Evolutionary conservation across 257 asterid genomes (phyloP).

Genomic region (Nicotiana otophora): DNA sequence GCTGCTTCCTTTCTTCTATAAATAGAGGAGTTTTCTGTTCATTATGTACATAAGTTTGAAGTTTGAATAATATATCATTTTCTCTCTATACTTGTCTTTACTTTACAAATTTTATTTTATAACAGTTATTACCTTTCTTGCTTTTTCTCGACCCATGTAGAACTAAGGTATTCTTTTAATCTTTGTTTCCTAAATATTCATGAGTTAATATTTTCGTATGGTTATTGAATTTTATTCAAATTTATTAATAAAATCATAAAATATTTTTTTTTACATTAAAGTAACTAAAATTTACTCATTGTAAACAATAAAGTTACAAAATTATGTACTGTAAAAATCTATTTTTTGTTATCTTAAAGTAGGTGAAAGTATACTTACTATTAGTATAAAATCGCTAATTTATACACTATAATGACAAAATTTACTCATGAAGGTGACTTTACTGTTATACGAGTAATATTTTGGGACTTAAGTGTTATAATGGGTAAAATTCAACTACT

Average conservation of each 20-base stretch:
- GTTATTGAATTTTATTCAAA: too few relatives aligned
- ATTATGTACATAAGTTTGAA: too few relatives aligned
- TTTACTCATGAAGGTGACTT: neutral
- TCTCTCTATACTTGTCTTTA: too few relatives aligned
- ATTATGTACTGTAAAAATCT: neutral
- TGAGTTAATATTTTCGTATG: neutral
- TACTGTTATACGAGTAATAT: neutral
- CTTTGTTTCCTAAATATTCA: neutral
- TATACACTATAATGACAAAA: neutral
- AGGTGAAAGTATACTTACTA: too few relatives aligned
- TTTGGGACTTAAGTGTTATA: neutral
- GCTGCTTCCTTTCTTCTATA: too few relatives aligned
- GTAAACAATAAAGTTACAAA: neutral
- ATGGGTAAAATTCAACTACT: neutral
- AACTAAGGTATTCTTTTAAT: neutral
- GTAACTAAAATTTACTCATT: neutral
- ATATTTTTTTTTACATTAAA: too few relatives aligned
- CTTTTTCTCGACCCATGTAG: constrained; percentile 5
- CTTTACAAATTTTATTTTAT: too few relatives aligned
- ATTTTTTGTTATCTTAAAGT: too few relatives aligned
- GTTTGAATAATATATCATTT: too few relatives aligned
- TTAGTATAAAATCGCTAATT: neutral
- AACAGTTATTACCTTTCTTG: neutral
- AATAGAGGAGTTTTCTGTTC: too few relatives aligned
- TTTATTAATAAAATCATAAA: too few relatives aligned